Evolutionary conservation across 2,329 filamentous ascomycete species (phyloP).

Genomic region (Cladophialophora yegresii): DNA sequence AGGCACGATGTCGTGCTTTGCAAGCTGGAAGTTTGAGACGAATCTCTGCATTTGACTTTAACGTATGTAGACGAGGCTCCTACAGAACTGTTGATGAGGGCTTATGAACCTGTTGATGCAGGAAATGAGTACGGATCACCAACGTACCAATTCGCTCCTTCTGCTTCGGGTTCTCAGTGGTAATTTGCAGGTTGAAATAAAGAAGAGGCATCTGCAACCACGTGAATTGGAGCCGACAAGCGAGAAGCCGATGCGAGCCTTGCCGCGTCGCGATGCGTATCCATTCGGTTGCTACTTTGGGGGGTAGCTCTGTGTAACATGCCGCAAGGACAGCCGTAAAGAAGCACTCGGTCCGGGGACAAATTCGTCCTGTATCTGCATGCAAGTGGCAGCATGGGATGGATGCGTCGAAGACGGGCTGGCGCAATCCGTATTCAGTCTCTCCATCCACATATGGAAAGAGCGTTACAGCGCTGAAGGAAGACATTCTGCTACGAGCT

Average conservation of each 20-base stretch:
- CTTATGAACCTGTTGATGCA: constrained; percentile 4
- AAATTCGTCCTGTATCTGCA: not conserved
- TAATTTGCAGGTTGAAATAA: constrained; percentile 7
- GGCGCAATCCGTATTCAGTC: not conserved
- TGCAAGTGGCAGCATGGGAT: too few relatives aligned
- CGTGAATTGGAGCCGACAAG: constrained; percentile 16
- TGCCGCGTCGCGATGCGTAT: constrained; percentile 5
- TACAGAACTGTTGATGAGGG: constrained; percentile 3
- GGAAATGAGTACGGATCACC: constrained; percentile 1
- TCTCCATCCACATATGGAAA: not conserved
- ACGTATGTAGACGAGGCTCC: constrained; percentile 11
- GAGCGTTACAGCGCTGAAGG: not conserved
- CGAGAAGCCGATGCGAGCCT: constrained; percentile 22
- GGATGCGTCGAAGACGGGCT: not conserved
- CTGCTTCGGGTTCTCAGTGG: not conserved
- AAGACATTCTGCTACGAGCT: not conserved
- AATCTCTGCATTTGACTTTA: constrained; percentile 19
- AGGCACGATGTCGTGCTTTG: constrained; percentile 15
- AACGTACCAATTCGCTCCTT: not conserved
- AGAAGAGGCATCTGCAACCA: constrained; percentile 2
- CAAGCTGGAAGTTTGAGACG: constrained; percentile 12
- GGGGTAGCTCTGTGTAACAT: constrained; percentile 7
- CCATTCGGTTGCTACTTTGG: constrained; percentile 9
- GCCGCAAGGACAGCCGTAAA: not conserved
- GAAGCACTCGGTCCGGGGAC: not conserved